Percentiles rank a stretch among this genome's conserved stretches.
Conservation (phyloP, 345 rosid species). For the Citrus maxima region DNA sequence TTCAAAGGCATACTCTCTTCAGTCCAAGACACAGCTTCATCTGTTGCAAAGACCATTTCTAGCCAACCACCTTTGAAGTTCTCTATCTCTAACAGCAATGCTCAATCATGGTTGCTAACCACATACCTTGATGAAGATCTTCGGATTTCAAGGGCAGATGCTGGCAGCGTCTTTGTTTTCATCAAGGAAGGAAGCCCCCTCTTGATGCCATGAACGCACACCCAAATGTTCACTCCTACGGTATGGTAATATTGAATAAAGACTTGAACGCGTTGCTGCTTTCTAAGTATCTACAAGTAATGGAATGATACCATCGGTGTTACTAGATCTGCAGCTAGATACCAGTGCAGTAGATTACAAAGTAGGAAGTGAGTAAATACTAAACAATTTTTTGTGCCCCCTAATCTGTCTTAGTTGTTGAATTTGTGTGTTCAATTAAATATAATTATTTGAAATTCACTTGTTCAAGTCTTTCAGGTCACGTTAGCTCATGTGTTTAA, state of each 20-base stretch:
- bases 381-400: no score
- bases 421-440: no score
- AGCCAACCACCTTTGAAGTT: slow-evolving; percentile 87
- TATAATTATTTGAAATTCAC: no score
- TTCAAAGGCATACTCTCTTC: slow-evolving; percentile 68
- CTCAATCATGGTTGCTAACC: slow-evolving; percentile 85
- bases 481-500: no score
- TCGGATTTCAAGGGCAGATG: slow-evolving; percentile 88
- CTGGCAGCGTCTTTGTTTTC: slow-evolving; percentile 79
- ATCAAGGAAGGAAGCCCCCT: slow-evolving; percentile 83
- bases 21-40: slow-evolving; percentile 80
- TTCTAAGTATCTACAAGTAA: neutral
- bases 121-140: slow-evolving; percentile 85
- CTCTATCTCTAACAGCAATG: slow-evolving; percentile 53
- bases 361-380: no score
- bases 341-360: neutral
- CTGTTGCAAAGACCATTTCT: slow-evolving; percentile 81
- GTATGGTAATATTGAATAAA: neutral
- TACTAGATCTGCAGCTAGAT: neutral
- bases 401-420: no score
- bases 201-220: slow-evolving; percentile 34
- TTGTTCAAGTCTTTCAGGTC: no score
- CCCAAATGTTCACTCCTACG: neutral
- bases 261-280: neutral
- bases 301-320: neutral